Evolutionary conservation across 164 flowering plant genomes (phyloP), one percentile per base, ranked within the genome.

Genomic region (Sedum album): DNA sequence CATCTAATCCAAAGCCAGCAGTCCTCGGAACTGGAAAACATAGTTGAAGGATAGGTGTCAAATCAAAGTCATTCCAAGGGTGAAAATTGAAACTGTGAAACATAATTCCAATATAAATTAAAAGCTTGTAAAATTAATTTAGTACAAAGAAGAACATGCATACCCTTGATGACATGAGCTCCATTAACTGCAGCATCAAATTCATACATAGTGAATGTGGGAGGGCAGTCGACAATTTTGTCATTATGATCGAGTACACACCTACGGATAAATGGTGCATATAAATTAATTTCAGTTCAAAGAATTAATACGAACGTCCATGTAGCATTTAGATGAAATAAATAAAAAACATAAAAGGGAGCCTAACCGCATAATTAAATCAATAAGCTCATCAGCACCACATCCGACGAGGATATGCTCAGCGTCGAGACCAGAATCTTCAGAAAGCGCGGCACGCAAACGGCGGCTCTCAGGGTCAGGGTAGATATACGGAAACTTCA

Each of bases 161-260:
- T 80, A 90, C 99, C 98, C 76, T 92, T 92, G 30, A 90, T 72
- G 31, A 95, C 97, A 64, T 60, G 71, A 51, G 99, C 99, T 25
- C 84, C 94, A 84, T 95, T 95, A 51, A 95, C 97, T 31, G 89
- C 92, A 71, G 99, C 99, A 84, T 95, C 99, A 80, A 95, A 92
- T 77, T 81, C 97, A 76, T 95, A 95, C 99, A 95, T 95, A n/a
- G 99, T 89, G 76, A 95, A 95, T 51, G 99, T 95, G 31, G 99
- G 99, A 68, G 99, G 99, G 66, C 99, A 95, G 79, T 95, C 99
- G 35, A 92, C 82, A 75, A 95, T 92, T 72, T 89, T 95, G 80
- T 95, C 98, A 70, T 97, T 96, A 67, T 98, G 97, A 65, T 95
- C 99, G 71, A 95, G 85, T 49, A 93, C 96, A 78, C 99, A 95